Evolutionary conservation across 228 moss, liverwort and hornwort species (phyloP).

Genomic region (Sphagnum fallax): DNA sequence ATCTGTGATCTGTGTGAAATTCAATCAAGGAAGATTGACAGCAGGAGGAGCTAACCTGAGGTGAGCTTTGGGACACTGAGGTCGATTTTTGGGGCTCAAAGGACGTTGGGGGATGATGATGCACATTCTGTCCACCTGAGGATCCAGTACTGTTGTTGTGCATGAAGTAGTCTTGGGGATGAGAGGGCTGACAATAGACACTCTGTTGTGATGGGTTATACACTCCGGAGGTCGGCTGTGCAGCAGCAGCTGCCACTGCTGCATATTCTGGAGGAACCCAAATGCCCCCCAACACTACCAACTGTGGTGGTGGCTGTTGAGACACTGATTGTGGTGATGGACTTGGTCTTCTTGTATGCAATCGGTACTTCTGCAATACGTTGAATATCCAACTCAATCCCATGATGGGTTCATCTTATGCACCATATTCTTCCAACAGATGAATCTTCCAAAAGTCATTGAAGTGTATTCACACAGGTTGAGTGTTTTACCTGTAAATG

Average conservation of each 20-base stretch:
- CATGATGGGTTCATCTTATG: too few species aligned
- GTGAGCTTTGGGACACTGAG: conserved; percentile 68
- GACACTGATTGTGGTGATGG: conserved; percentile 46
- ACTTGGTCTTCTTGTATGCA: conserved; percentile 80
- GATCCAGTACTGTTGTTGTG: conserved; percentile 45
- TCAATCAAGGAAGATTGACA: neutral
- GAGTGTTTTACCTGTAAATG: conserved; percentile 65
- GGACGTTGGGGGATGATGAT: conserved; percentile 21
- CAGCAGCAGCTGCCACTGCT: conserved; percentile 21
- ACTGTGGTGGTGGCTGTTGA: conserved; percentile 40
- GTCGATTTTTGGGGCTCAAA: conserved; percentile 35
- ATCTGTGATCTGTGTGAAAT: neutral
- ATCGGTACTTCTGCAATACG: conserved; percentile 66
- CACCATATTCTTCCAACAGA: neutral
- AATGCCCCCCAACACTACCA: conserved; percentile 77
- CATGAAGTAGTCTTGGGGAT: conserved; percentile 64
- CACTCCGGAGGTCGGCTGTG: conserved; percentile 17
- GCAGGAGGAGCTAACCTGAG: conserved; percentile 22
- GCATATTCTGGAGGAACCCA: conserved; percentile 80
- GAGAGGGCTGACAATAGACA: conserved; percentile 51
- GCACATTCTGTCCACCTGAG: conserved; percentile 30
- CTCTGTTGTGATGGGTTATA: conserved; percentile 31
- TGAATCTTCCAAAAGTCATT: too few species aligned
- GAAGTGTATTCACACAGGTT: neutral
- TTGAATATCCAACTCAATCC: too few species aligned